Percentiles rank a stretch among this genome's conserved stretches.
Evolutionary conservation across 2,329 filamentous ascomycete genomes (phyloP).

Genomic region (Pseudogymnoascus sp.): DNA sequence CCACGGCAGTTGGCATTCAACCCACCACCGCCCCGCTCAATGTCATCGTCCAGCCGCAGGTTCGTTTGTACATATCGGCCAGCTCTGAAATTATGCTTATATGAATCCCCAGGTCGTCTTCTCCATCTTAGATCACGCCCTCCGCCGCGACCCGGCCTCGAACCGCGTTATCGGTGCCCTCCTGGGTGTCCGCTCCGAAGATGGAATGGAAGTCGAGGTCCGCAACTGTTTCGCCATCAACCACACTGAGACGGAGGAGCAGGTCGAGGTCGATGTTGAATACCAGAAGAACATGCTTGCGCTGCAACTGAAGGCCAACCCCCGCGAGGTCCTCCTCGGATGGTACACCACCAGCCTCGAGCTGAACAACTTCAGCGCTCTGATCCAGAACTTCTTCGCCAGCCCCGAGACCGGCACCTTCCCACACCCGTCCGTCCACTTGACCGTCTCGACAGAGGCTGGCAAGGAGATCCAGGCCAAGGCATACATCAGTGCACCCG

Average conservation of each 20-base stretch:
- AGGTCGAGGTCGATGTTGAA: conserved; percentile 99
- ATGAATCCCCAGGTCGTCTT: conserved; percentile 53
- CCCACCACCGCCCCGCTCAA: conserved; percentile 84
- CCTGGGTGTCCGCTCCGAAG: conserved; percentile 86
- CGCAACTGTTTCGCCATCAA: conserved; percentile 95
- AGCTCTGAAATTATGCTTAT: neutral
- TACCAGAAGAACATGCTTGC: conserved; percentile 99
- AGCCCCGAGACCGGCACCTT: conserved; percentile 94
- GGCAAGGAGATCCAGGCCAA: conserved; percentile 82
- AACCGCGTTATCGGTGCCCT: conserved; percentile 95
- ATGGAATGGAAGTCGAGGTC: conserved; percentile 94
- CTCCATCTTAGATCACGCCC: conserved; percentile 84
- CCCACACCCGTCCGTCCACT: conserved; percentile 93
- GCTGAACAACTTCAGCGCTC: conserved; percentile 94
- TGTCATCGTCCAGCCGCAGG: conserved; percentile 92
- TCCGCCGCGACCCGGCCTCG: conserved; percentile 78
- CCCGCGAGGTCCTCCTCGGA: conserved; percentile 86
- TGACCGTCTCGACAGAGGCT: conserved; percentile 86
- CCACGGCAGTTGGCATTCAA: conserved; percentile 69
- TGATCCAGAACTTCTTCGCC: conserved; percentile 99
- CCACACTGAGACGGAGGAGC: conserved; percentile 96
- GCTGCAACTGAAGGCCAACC: conserved; percentile 86
- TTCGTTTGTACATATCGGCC: conserved; percentile 37
- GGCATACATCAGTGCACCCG: conserved; percentile 91
- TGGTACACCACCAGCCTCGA: conserved; percentile 98